Evolutionary conservation across 164 flowering plant genomes (phyloP), one percentile per base, ranked within the genome.

Genomic region (Echeveria elegans): DNA sequence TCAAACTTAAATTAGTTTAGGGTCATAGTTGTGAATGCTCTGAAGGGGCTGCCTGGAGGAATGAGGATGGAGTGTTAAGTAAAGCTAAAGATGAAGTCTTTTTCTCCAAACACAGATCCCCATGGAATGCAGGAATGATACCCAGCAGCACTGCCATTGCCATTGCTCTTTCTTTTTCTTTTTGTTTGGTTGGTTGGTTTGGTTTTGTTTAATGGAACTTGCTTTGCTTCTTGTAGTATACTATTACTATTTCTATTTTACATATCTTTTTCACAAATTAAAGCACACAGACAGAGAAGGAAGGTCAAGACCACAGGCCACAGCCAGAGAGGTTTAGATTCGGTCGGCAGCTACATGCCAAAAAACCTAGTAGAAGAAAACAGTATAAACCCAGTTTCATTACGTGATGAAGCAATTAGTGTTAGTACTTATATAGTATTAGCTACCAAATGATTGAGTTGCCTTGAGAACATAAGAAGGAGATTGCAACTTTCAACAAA

Each of bases 21-120:
- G n/a, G n/a, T n/a, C n/a, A n/a, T n/a, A n/a, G n/a, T n/a, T n/a
- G n/a, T n/a, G n/a, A n/a, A n/a, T n/a, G n/a, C n/a, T n/a, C n/a
- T n/a, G n/a, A n/a, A n/a, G n/a, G n/a, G n/a, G n/a, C n/a, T n/a
- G n/a, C n/a, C n/a, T n/a, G n/a, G n/a, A n/a, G 50, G 28, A 63
- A 72, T 66, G 77, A 58, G 68, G 67, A 72, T 66, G 77, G 38
- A n/a, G n/a, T 69, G 62, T 70, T 66, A 64, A 52, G 61, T 56
- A 75, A 77, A 77, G 79, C 68, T 77, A 80, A 81, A 82, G 81
- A 70, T 66, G 74, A 70, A 62, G 78, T 77, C 79, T 81, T 79
- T 80, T 77, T 83, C 80, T 79, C 79, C 79, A 79, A 61, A 70
- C 87, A 79, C 85, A 67, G 85, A 83, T 83, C 85, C 87, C 87